Conservation (phyloP, 73 alveolate species). For the Tetrahymena borealis region DNA sequence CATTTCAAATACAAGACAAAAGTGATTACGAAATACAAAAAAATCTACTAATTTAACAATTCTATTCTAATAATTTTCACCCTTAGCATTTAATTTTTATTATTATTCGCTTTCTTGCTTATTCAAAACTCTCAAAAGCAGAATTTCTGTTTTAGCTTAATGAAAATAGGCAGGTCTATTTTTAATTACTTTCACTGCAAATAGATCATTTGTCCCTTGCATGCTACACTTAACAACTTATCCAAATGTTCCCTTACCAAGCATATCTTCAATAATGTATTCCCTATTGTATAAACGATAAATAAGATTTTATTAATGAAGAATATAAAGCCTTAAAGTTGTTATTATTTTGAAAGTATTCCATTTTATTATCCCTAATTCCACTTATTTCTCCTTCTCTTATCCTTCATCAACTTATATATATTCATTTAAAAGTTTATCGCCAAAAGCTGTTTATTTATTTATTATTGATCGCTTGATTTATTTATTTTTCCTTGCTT, state of each 20-base stretch:
- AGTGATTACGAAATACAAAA: slow-evolving; percentile 23
- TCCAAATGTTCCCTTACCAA: slow-evolving; percentile 41
- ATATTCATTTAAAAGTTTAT: no score
- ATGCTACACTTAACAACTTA: slow-evolving; percentile 14
- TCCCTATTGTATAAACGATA: not conserved
- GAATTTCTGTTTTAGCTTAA: slow-evolving; percentile 12
- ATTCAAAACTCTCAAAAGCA: slow-evolving; percentile 9
- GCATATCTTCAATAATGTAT: slow-evolving; percentile 14
- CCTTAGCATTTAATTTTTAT: not conserved
- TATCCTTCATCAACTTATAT: no score
- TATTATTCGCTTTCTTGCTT: not conserved
- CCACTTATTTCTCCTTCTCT: no score
- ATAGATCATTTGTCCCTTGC: slow-evolving; percentile 6
- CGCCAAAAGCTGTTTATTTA: no score
- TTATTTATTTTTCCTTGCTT: no score
- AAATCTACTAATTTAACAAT: slow-evolving; percentile 17
- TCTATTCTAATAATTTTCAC: not conserved
- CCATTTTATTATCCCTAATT: not conserved
- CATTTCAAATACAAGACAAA: slow-evolving; percentile 35
- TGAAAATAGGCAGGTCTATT: slow-evolving; percentile 24
- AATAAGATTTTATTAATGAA: not conserved
- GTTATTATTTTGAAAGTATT: not conserved
- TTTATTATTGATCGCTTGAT: no score
- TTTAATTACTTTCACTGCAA: slow-evolving; percentile 40
- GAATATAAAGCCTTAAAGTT: not conserved